Conservation (phyloP, 2,329 filamentous ascomycete species). For the Xylaria polymorpha region DNA sequence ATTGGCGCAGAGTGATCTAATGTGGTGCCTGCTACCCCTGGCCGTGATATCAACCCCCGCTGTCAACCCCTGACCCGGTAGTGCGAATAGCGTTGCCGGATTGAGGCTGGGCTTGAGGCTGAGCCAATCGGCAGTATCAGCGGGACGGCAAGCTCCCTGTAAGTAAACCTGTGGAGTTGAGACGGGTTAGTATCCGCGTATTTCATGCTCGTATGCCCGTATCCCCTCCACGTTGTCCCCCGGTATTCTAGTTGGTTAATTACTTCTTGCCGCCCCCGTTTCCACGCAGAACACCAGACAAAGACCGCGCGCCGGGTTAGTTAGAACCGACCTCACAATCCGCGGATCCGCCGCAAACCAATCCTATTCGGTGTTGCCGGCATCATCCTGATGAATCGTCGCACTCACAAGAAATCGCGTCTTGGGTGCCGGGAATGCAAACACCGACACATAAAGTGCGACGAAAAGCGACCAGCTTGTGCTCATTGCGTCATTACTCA, state of each 20-base stretch:
- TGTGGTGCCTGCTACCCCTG: not conserved
- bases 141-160: not conserved
- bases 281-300: not conserved
- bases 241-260: not conserved
- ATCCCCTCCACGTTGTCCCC: not conserved
- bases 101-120: not conserved
- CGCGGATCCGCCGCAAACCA: slow-evolving; percentile 18
- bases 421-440: slow-evolving; percentile 51
- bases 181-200: slow-evolving; percentile 15
- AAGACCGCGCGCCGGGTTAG: not conserved
- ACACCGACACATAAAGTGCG: slow-evolving; percentile 51
- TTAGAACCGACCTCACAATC: not conserved
- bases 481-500: slow-evolving; percentile 47
- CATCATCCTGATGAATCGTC: slow-evolving; percentile 36
- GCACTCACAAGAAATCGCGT: slow-evolving; percentile 51
- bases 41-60: not conserved
- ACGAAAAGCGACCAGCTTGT: slow-evolving; percentile 48
- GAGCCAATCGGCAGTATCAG: slow-evolving; percentile 11
- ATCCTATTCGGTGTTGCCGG: not conserved
- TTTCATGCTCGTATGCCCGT: slow-evolving; percentile 16
- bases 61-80: slow-evolving; percentile 8
- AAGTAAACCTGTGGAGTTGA: not conserved
- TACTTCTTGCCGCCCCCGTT: not conserved
- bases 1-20: not conserved
- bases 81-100: not conserved